Evolutionary conservation across 805 yeast species (phyloP), one percentile per base, ranked within the genome.

Genomic region (Pichia eremophila): DNA sequence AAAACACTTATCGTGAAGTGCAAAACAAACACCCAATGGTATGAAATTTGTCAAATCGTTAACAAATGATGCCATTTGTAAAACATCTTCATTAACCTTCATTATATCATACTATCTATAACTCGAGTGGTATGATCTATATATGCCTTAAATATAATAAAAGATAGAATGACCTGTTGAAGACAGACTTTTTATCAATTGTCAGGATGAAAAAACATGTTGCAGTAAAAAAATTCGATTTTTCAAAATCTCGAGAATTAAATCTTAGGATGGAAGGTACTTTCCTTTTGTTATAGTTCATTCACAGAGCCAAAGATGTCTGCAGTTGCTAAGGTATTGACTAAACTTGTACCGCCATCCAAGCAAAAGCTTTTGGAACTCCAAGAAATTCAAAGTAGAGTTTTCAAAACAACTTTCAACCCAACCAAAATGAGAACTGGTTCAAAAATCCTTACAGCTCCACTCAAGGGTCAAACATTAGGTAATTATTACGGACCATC

Each of bases 401-500:
- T 86, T 36, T 86, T 86, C 59, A 81, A 83, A 51, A 79, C 81
- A 37, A 74, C 78, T 27, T 85, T 76, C 67, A 85, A 85, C 60
- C 93, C 95, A 28, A 64, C 69, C 9, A 68, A 71, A 39, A 65
- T 65, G 41, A 78, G 95, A 63, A 84, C 85, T 15, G 95, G 95
- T 40, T 68, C 85, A 43, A 83, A 84, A 62, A 73, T 83, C 38
- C 70, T 87, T 52, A 70, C 81, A 31, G 74, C 77, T 45, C 82
- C 85, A 42, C 71, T 87, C 52, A 78, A 74, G 60, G 96, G 96
- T 22, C 85, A 85, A 19, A 68, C 79, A n/a, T 62, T 85, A 35
- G 77, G 79, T 25, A 67, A 72, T 44, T 87, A 85, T 63, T 87
- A 87, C 56, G 95, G 95, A 27, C 81, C 85, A 55, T 76, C 81